phyloP scores from a whole-genome alignment of 176 grass and related monocot species.

The Eragrostis curvula region DNA sequence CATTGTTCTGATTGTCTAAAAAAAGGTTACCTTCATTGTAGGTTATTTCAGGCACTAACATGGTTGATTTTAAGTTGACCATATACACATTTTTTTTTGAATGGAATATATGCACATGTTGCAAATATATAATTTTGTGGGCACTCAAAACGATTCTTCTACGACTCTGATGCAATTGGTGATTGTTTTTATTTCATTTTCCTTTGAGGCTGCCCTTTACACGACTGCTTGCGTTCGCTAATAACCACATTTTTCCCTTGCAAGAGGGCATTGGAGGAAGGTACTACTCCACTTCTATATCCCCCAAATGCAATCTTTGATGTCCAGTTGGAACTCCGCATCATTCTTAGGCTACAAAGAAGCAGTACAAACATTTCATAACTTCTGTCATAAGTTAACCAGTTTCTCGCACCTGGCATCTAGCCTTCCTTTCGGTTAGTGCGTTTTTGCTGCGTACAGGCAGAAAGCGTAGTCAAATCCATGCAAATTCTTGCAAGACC shows the following conservation, averaged over 20 bases:
- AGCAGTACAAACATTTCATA: neutral
- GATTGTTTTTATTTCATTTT: neutral
- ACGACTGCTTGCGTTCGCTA: neutral
- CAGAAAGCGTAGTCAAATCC: slow-evolving; percentile 34
- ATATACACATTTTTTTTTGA: too few species aligned
- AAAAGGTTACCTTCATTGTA: neutral
- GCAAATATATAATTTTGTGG: neutral
- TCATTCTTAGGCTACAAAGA: neutral
- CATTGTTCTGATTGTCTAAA: neutral
- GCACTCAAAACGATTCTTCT: neutral
- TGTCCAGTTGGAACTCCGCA: neutral
- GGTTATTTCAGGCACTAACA: neutral
- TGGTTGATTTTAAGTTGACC: neutral
- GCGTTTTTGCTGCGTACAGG: slow-evolving; percentile 6
- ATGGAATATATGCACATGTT: too few species aligned
- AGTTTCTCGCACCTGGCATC: slow-evolving; percentile 24
- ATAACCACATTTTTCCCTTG: neutral
- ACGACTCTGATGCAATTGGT: neutral
- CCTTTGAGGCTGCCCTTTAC: neutral
- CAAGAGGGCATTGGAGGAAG: slow-evolving; percentile 1
- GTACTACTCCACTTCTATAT: slow-evolving; percentile 4
- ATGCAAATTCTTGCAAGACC: neutral
- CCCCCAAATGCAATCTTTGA: neutral
- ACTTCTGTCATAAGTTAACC: neutral
- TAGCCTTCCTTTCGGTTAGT: slow-evolving; percentile 45